Conservation (phyloP, 352 stramenopile genomes). For the Globisporangium megalacanthum region DNA sequence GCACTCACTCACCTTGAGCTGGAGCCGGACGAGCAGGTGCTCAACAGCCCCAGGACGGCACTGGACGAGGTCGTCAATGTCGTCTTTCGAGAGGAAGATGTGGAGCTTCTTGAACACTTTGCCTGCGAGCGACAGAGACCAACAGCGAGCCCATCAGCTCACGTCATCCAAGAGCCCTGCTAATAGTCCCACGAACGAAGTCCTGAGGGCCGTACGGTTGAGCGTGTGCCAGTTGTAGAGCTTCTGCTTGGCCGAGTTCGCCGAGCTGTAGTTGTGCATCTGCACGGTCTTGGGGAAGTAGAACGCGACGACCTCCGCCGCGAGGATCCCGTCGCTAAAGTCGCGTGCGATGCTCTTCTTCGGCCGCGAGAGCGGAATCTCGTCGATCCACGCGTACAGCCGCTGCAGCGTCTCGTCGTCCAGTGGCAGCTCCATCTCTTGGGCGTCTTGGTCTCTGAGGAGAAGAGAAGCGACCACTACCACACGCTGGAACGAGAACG, state of each 20-base stretch:
- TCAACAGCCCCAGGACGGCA: conserved; percentile 88
- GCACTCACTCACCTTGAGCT: conserved; percentile 71
- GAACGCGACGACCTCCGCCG: conserved; percentile 89
- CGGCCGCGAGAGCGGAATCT: conserved; percentile 91
- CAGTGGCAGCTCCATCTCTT: conserved; percentile 47
- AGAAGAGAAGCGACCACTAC: background rate
- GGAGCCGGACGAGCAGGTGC: conserved; percentile 85
- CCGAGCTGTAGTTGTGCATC: conserved; percentile 95
- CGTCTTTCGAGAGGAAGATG: conserved; percentile 75
- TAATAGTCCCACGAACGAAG: too few relatives aligned
- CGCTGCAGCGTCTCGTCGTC: conserved; percentile 90
- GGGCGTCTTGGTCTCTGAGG: too few relatives aligned
- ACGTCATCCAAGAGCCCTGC: too few relatives aligned
- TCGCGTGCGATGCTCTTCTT: conserved; percentile 95
- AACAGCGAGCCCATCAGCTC: too few relatives aligned
- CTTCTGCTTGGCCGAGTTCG: conserved; percentile 92
- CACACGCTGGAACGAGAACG: background rate
- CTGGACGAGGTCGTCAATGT: conserved; percentile 91
- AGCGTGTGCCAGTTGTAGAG: conserved; percentile 96
- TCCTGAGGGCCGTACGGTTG: conserved; percentile 46
- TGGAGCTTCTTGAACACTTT: conserved; percentile 87
- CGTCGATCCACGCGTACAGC: conserved; percentile 95
- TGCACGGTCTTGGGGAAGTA: conserved; percentile 95
- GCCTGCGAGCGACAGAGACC: conserved; percentile 11
- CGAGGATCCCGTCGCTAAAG: conserved; percentile 92